Percentiles rank a stretch among this genome's conserved stretches.
Conservation (phyloP, 73 alveolate genomes). For the Tetrahymena borealis region DNA sequence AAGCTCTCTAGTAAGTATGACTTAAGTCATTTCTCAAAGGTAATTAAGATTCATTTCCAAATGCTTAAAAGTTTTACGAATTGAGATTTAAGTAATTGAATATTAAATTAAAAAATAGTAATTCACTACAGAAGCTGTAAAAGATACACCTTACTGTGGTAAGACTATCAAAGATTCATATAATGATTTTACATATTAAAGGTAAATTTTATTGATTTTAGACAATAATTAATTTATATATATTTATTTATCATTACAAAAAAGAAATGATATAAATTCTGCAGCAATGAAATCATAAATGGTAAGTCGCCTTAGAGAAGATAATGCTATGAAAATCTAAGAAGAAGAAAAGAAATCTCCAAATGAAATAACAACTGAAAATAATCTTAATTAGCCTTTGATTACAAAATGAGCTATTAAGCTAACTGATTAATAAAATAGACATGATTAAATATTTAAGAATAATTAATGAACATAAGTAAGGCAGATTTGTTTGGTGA, state of each 20-base stretch:
- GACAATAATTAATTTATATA: background rate
- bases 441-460: background rate
- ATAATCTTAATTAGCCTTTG: background rate
- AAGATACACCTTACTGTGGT: background rate
- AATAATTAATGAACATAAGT: background rate
- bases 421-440: too few relatives aligned
- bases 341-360: background rate
- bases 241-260: background rate
- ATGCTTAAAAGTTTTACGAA: background rate
- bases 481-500: too few relatives aligned
- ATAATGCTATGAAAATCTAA: background rate
- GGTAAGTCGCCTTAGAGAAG: background rate
- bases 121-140: background rate
- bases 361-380: background rate
- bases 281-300: background rate
- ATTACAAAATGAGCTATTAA: background rate
- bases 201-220: background rate
- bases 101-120: background rate
- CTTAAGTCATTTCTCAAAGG: conserved; percentile 19
- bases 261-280: background rate
- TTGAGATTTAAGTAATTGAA: background rate
- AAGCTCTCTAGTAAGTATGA: conserved; percentile 41
- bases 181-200: background rate
- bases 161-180: background rate
- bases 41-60: background rate